phyloP scores from a whole-genome alignment of 495 filamentous ascomycete species.

The Podospora didyma region DNA sequence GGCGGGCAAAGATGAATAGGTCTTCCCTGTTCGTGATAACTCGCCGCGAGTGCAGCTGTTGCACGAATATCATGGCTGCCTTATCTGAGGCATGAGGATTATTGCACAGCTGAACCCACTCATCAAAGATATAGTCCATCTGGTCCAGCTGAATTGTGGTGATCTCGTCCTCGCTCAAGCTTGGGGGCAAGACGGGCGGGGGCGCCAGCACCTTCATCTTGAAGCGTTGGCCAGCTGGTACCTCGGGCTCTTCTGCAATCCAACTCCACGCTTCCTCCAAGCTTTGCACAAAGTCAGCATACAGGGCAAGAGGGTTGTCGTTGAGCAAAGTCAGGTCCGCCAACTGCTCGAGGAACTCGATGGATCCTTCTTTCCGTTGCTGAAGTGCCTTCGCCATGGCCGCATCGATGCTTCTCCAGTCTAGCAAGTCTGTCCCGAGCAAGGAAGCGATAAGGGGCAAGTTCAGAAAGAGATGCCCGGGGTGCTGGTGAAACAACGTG shows the following conservation, averaged over 20 bases:
- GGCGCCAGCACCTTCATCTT: constrained; percentile 68
- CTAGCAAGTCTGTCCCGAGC: constrained; percentile 66
- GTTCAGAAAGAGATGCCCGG: constrained; percentile 74
- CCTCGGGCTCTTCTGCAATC: constrained; percentile 67
- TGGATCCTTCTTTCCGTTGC: constrained; percentile 60
- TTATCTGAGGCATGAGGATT: constrained; percentile 67
- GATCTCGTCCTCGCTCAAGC: constrained; percentile 18
- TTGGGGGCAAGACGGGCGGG: constrained; percentile 41
- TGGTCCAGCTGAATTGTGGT: constrained; percentile 59
- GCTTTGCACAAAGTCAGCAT: constrained; percentile 81
- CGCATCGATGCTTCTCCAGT: constrained; percentile 75
- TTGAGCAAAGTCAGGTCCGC: constrained; percentile 73
- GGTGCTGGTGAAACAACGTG: constrained; percentile 58
- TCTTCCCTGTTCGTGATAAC: constrained; percentile 70
- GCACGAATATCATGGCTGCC: constrained; percentile 70
- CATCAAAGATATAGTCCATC: constrained; percentile 89
- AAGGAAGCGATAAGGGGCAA: constrained; percentile 71
- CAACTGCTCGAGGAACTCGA: constrained; percentile 72
- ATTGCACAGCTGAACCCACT: constrained; percentile 84
- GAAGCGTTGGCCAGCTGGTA: constrained; percentile 62
- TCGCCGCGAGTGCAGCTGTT: constrained; percentile 71
- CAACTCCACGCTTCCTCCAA: constrained; percentile 77
- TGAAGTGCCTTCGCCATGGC: constrained; percentile 67
- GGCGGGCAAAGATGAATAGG: constrained; percentile 70
- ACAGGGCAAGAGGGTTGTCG: constrained; percentile 68